Evolutionary conservation across 306 rosid genomes (phyloP).

Genomic region (Luffa aegyptiaca): DNA sequence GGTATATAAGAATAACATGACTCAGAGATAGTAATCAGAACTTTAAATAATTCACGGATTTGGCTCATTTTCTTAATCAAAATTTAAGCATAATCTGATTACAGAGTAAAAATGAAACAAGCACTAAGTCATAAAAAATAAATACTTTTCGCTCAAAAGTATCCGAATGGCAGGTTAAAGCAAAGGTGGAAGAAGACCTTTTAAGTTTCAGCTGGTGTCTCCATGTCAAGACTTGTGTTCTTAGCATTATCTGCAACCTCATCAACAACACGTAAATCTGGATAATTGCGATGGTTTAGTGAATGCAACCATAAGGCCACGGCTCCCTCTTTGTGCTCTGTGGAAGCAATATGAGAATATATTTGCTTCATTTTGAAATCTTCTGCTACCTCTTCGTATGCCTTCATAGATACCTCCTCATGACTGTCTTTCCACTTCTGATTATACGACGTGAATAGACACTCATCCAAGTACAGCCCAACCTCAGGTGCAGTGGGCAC

Average conservation of each 20-base stretch:
- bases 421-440: slow-evolving; percentile 89
- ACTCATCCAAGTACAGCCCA: slow-evolving; percentile 87
- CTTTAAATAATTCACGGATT: not conserved
- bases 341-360: slow-evolving; percentile 66
- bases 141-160: not conserved
- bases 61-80: not conserved
- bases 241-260: slow-evolving; percentile 17
- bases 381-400: slow-evolving; percentile 57
- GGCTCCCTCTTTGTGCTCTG: slow-evolving; percentile 77
- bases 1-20: not conserved
- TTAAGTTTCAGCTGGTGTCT: slow-evolving; percentile 15
- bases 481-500: slow-evolving; percentile 98
- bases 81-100: not conserved
- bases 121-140: not conserved
- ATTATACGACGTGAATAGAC: slow-evolving; percentile 75
- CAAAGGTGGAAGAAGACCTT: slow-evolving; percentile 9
- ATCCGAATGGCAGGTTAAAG: slow-evolving; percentile 7
- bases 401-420: slow-evolving; percentile 79
- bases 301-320: slow-evolving; percentile 91
- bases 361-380: slow-evolving; percentile 76
- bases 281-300: slow-evolving; percentile 78
- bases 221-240: slow-evolving; percentile 13
- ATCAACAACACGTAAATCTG: slow-evolving; percentile 37
- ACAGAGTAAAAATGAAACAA: not conserved
- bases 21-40: not conserved